These are phyloP conservation scores for Pseudohalonectria lignicola DNA, from an alignment of 2,329 filamentous ascomycete genomes.

Conservation along the genomic window DNA sequence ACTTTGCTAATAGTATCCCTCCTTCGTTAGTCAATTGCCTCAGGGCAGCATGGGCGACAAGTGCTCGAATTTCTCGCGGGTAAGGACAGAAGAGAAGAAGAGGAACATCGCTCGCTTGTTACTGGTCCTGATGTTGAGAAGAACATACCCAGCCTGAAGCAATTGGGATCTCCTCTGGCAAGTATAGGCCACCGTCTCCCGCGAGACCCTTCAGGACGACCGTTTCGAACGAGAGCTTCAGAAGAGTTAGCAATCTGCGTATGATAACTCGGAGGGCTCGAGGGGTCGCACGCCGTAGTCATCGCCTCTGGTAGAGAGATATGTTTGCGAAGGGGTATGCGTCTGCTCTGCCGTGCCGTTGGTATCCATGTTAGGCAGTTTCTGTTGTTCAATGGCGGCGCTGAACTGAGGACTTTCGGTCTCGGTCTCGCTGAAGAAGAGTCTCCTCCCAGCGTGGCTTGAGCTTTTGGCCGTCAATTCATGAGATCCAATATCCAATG, in stretches of 20 bases:
- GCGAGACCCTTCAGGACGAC: conserved; percentile 85
- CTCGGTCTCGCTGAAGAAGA: too few species aligned
- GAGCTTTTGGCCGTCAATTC: too few species aligned
- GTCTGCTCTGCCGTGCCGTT: conserved; percentile 4
- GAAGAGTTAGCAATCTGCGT: not conserved
- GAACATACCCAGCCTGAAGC: conserved; percentile 28
- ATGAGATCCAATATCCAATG: too few species aligned
- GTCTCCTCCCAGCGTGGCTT: too few species aligned
- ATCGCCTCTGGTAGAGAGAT: conserved; percentile 5
- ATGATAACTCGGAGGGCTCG: not conserved
- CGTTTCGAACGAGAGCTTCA: conserved; percentile 76
- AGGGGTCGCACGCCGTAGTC: conserved; percentile 4
- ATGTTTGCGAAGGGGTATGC: conserved; percentile 12
- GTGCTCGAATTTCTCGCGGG: not conserved
- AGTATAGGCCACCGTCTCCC: conserved; percentile 77
- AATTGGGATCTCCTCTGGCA: conserved; percentile 69
- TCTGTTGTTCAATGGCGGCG: too few species aligned
- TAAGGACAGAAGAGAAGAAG: not conserved
- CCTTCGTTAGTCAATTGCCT: not conserved
- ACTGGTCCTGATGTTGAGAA: not conserved
- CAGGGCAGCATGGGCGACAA: not conserved
- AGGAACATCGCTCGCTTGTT: not conserved
- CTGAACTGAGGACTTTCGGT: too few species aligned
- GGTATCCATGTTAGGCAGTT: too few species aligned
- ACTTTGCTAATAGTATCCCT: conserved; percentile 24